phyloP scores from a whole-genome alignment of 2,329 filamentous ascomycete species.

The Nigrospora sphaerica region DNA sequence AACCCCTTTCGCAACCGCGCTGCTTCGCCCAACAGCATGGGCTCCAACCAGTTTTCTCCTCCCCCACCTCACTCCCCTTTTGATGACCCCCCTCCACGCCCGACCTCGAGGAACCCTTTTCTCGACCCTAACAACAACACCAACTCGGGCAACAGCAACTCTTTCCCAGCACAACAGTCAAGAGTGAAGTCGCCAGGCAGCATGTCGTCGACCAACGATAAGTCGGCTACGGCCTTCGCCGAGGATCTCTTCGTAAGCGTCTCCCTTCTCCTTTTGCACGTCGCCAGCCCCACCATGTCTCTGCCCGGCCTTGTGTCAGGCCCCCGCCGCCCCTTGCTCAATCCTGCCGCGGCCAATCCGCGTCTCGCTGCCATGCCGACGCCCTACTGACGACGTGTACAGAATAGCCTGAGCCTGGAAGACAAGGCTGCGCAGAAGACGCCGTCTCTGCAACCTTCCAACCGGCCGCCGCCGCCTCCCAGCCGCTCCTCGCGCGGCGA shows the following conservation, averaged over 20 bases:
- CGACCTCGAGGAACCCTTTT: constrained; percentile 69
- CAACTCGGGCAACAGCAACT: constrained; percentile 7
- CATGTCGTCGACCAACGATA: constrained; percentile 42
- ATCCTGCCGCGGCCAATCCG: background rate
- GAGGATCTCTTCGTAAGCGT: constrained; percentile 72
- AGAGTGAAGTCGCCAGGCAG: constrained; percentile 34
- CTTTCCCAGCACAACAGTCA: constrained; percentile 2
- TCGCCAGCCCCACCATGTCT: background rate
- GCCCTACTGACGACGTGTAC: too few relatives aligned
- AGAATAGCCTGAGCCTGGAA: constrained; percentile 64
- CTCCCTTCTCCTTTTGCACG: constrained; percentile 1
- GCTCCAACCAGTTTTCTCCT: constrained; percentile 20
- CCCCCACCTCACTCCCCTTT: constrained; percentile 46
- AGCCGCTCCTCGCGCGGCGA: constrained; percentile 36
- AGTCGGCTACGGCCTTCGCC: constrained; percentile 40
- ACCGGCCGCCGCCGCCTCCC: constrained; percentile 27
- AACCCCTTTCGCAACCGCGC: constrained; percentile 75
- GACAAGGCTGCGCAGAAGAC: constrained; percentile 36
- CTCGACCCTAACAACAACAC: constrained; percentile 43
- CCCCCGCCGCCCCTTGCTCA: background rate
- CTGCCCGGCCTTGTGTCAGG: background rate
- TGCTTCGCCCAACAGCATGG: constrained; percentile 42
- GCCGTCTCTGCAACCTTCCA: background rate
- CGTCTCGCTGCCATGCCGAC: too few relatives aligned
- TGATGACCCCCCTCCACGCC: constrained; percentile 52